Conservation (phyloP, 2,329 filamentous ascomycete genomes). For the Calonectria henricotiae region DNA sequence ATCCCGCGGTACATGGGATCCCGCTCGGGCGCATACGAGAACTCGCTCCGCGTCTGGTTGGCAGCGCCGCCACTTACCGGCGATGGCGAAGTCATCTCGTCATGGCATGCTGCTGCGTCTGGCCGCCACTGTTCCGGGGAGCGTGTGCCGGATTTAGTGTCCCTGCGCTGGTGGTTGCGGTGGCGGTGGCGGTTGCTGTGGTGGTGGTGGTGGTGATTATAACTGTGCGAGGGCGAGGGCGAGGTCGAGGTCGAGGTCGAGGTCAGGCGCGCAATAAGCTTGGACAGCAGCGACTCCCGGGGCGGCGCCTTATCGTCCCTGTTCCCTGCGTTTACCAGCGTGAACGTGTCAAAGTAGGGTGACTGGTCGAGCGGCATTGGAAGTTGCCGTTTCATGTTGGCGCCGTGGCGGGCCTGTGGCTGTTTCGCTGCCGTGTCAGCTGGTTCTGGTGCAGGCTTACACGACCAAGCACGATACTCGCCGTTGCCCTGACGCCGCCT, state of each 20-base stretch:
- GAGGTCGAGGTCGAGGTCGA: no score
- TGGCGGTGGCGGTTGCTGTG: neutral
- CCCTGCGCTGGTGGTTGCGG: neutral
- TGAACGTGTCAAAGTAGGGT: neutral
- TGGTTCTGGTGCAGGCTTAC: no score
- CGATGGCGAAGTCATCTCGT: neutral
- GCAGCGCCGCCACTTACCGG: no score
- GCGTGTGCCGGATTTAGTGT: neutral
- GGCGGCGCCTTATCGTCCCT: neutral
- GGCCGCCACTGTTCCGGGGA: neutral
- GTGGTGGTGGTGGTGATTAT: neutral
- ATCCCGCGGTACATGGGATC: constrained; percentile 44
- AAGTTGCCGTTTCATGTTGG: neutral
- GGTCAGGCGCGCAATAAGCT: neutral
- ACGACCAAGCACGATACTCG: neutral
- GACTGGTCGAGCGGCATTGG: neutral
- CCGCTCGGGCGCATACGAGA: constrained; percentile 38
- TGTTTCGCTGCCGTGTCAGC: neutral
- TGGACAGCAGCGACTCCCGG: neutral
- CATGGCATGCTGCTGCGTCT: neutral
- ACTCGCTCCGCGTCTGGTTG: neutral
- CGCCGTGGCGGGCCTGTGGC: no score
- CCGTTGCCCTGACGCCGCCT: neutral
- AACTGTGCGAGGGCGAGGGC: no score
- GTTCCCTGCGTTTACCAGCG: neutral